Conservation (phyloP, 148 eudicot species). For the Chenopodium berlandieri region DNA sequence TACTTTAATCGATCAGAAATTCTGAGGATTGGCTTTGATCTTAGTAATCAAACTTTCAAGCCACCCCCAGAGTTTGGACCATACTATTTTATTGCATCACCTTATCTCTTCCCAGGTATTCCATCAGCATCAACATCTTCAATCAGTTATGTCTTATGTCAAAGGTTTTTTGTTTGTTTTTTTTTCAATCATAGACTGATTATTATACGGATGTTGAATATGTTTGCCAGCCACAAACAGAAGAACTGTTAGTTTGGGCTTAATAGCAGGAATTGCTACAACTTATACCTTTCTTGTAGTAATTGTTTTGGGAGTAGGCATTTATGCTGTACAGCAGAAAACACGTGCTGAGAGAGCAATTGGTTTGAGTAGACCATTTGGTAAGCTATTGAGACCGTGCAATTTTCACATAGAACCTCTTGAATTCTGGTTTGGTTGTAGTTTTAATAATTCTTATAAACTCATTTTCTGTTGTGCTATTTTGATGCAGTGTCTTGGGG, state of each 20-base stretch:
- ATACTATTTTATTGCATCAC: slow-evolving; percentile 68
- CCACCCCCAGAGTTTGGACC: slow-evolving; percentile 80
- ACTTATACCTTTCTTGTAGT: slow-evolving; percentile 46
- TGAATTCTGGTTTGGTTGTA: not conserved
- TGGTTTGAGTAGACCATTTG: slow-evolving; percentile 66
- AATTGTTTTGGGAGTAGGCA: slow-evolving; percentile 54
- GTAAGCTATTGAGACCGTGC: slow-evolving; percentile 34
- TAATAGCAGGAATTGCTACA: slow-evolving; percentile 52
- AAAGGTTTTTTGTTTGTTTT: not conserved
- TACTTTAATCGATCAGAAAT: slow-evolving; percentile 63
- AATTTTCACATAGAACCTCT: not conserved
- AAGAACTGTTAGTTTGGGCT: slow-evolving; percentile 42
- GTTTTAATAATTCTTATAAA: not conserved
- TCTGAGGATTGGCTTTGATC: slow-evolving; percentile 63
- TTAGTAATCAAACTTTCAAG: slow-evolving; percentile 76
- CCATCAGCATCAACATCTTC: not conserved
- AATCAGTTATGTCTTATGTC: not conserved
- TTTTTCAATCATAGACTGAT: not conserved
- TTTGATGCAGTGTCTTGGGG: slow-evolving; percentile 66
- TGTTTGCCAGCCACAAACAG: slow-evolving; percentile 35
- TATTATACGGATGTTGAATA: not conserved
- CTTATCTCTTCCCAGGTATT: slow-evolving; percentile 75
- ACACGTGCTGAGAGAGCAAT: slow-evolving; percentile 75
- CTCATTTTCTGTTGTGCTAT: not conserved
- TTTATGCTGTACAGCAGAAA: slow-evolving; percentile 70